Evolutionary conservation across 768 basidiomycete species (phyloP), one percentile per base, ranked within the genome.

Genomic region (Boletus pseudopeckii): DNA sequence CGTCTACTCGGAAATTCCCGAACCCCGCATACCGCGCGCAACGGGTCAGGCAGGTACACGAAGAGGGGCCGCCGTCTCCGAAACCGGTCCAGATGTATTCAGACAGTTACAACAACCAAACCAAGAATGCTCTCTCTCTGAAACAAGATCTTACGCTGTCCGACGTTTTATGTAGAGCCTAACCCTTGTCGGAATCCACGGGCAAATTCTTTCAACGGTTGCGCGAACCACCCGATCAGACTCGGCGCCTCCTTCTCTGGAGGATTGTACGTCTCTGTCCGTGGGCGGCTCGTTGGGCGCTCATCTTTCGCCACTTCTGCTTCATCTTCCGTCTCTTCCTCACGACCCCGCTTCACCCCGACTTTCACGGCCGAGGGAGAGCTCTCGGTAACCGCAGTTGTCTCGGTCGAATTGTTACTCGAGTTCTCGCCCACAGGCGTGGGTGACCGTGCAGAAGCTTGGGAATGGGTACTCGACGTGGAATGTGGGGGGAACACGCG

Each of bases 161-260:
- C 13, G 28, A 22, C 17, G 10, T 34, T 44, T 62, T 64, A 70
- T 51, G 65, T 60, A 45, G 64, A 45, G 11, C 57, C 58, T 58
- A 85, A 67, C 62, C 82, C 81, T 69, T 86, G 84, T 59, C 79
- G 80, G 71, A 88, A 86, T 18, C 85, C 86, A 57, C 80, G 78
- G 50, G 83, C 74, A 64, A 88, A 86, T 7, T 81, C 80, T 63
- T 79, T 77, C 68, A 86, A 74, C 6, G 86, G 85, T 38, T 80
- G 71, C 67, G 81, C 69, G 61, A 87, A 75, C 85, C 82, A 86
- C 33, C 80, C 80, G 49, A 83, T 63, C 33, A 77, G 57, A 41
- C 73, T 72, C n/a, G 80, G 77, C 7, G 74, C 65, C 28, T 82
- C 79, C 55, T 65, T 72, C 54, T 71, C 64, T 4, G 80, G 74